phyloP scores from a whole-genome alignment of 768 basidiomycete species.

The Daedaleopsis nitida region DNA sequence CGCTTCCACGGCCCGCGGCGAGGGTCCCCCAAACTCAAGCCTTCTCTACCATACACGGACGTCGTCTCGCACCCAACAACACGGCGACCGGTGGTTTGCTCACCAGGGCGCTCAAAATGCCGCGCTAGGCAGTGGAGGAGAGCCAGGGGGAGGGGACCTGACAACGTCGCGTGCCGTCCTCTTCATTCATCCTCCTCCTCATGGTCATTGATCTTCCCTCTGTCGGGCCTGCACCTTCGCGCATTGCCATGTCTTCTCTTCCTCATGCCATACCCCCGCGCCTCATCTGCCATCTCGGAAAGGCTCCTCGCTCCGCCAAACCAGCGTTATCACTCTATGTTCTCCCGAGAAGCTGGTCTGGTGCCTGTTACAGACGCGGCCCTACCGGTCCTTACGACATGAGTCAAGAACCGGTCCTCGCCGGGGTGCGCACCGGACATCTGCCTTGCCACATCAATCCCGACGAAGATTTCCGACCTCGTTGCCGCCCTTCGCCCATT shows the following conservation, averaged over 20 bases:
- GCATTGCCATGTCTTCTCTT: not conserved
- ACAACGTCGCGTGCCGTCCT: slow-evolving; percentile 2
- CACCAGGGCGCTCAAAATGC: too few relatives aligned
- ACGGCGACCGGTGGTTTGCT: not conserved
- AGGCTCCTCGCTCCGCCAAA: not conserved
- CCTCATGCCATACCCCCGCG: not conserved
- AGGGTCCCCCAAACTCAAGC: not conserved
- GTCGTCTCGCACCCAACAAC: not conserved
- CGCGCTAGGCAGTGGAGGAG: not conserved
- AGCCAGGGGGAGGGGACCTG: not conserved
- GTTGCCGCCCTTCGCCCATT: not conserved
- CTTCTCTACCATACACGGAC: not conserved
- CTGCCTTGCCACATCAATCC: not conserved
- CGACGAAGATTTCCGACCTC: not conserved
- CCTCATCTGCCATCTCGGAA: not conserved
- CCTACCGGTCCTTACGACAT: too few relatives aligned
- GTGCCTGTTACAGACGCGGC: not conserved
- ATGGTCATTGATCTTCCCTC: slow-evolving; percentile 4
- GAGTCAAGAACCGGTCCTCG: too few relatives aligned
- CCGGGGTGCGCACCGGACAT: not conserved
- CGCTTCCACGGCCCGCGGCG: too few relatives aligned
- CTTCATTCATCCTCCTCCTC: slow-evolving; percentile 1
- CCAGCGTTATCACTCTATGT: not conserved
- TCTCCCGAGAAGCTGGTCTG: not conserved
- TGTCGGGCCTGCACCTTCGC: not conserved